Evolutionary conservation across 352 stramenopile genomes (phyloP).

Genomic region (Discostella stelligera): DNA sequence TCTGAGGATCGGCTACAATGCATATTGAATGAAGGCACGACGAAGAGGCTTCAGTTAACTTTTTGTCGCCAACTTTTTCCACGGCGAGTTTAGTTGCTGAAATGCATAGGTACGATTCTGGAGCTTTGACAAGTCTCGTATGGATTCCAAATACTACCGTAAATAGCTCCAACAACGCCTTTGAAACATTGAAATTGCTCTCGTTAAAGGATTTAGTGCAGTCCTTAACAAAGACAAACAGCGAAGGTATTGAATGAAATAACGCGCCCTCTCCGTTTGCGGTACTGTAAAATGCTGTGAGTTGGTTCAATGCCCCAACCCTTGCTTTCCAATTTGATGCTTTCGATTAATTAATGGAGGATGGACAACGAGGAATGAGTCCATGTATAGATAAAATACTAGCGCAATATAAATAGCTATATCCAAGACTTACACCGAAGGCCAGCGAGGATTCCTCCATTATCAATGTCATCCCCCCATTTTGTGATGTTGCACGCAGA

Average conservation of each 20-base stretch:
- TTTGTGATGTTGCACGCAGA: conserved; percentile 58
- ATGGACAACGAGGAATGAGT: conserved; percentile 9
- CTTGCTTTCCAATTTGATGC: conserved; percentile 73
- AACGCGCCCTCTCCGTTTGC: conserved; percentile 22
- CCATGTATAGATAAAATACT: conserved; percentile 7
- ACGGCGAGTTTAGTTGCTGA: conserved; percentile 47
- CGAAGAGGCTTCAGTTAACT: conserved; percentile 52
- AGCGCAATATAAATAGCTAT: conserved; percentile 23
- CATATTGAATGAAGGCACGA: conserved; percentile 45
- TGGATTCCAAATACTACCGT: conserved; percentile 58
- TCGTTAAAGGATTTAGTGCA: conserved; percentile 82
- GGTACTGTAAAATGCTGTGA: conserved; percentile 59
- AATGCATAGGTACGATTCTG: conserved; percentile 40
- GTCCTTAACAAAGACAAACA: conserved; percentile 69
- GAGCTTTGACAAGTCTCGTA: conserved; percentile 24
- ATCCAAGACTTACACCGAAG: conserved; percentile 62
- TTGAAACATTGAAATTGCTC: conserved; percentile 82
- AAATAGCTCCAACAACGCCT: conserved; percentile 72
- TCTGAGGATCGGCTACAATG: conserved; percentile 57
- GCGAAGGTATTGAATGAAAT: conserved; percentile 28
- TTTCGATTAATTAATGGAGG: conserved; percentile 19
- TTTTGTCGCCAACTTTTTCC: conserved; percentile 81
- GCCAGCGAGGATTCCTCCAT: conserved; percentile 69
- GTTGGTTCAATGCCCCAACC: conserved; percentile 64
- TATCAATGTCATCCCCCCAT: conserved; percentile 68